Percentiles rank a stretch among this genome's conserved stretches.
phyloP scores from a whole-genome alignment of 805 yeast genomes.

The Vanderwaltozyma tropicalis region DNA sequence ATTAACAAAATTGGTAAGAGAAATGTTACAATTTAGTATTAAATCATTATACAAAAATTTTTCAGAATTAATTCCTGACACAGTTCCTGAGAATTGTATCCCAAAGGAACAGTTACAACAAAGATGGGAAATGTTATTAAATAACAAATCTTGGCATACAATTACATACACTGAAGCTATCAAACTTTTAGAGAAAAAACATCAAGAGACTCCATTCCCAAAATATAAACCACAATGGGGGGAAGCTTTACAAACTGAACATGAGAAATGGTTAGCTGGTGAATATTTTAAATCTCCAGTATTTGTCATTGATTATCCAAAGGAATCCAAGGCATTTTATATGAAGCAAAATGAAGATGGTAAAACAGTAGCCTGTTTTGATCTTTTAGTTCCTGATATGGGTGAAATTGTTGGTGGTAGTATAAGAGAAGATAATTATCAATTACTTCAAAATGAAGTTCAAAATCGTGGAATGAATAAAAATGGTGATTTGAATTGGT shows the following conservation, averaged over 20 bases:
- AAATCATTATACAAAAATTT: constrained; percentile 20
- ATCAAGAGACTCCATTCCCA: constrained; percentile 28
- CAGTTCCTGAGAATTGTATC: constrained; percentile 8
- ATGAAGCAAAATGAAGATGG: constrained; percentile 50
- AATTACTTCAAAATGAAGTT: constrained; percentile 40
- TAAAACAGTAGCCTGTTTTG: constrained; percentile 79
- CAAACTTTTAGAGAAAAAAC: constrained; percentile 34
- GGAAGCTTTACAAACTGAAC: constrained; percentile 65
- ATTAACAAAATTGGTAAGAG: constrained; percentile 44
- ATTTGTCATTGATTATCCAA: constrained; percentile 84
- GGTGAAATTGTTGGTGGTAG: constrained; percentile 97
- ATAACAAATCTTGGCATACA: constrained; percentile 42
- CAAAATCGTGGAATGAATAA: constrained; percentile 43
- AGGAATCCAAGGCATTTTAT: constrained; percentile 73
- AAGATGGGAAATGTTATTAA: constrained; percentile 51
- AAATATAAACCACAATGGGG: constrained; percentile 53
- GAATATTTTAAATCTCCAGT: constrained; percentile 60
- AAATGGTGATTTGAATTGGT: constrained; percentile 62
- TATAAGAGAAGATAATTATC: constrained; percentile 64
- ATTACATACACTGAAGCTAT: constrained; percentile 74
- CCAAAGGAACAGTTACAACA: constrained; percentile 25
- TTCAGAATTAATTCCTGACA: constrained; percentile 13
- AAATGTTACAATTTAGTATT: constrained; percentile 50
- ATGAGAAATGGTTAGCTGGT: constrained; percentile 85
- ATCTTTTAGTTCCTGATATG: constrained; percentile 76